Base-by-base conservation (phyloP, 805 yeast genomes). In the Myxozyma neglecta region DNA sequence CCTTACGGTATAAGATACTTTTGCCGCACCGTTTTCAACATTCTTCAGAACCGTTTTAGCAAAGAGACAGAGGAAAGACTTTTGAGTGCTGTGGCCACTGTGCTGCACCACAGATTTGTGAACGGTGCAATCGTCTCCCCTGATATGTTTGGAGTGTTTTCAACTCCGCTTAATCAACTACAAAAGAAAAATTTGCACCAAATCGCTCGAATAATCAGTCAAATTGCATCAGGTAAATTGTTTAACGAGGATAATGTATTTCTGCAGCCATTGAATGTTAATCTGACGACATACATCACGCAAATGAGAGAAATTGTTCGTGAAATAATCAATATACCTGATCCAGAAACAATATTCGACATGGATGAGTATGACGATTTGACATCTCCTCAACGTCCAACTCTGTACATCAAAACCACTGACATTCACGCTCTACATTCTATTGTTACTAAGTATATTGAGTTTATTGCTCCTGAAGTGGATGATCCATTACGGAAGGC, bases 221-320 rank as follows among this genome's bases (percentile, higher is more conserved):
- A 89, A 72, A 72, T 88, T 42, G 85, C 88, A 24, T 73, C 85
- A 3, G 84, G 90, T 85, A 80, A 81, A 64, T 83, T 89, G 1
- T 90, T 90, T 74, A 82, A 81, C 13, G 66, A 75, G 0, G 80
- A 80, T 35, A 85, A 88, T 66, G 83, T 86, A 52, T 90, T 84
- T 72, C 74, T 90, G 68, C 91, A 88, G 70, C 96, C 96, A 0
- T 77, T 90, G 70, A 89, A 89, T 72, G 92, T 88, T 48, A 89
- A 83, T 70, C 80, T 90, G 47, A 79, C 77, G 55, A 76, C 81
- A 13, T 80, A 84, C 8, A 74, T 77, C 6, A 85, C 79, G 7
- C 76, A 79, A 11, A 79, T 85, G 50, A 74, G 81, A 40, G 70
- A 73, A 0, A 71, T 83, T 8, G 74, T 87, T 56, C 74, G 73